A percentile compares a stretch with the other conserved stretches of the same genome.
Conservation (phyloP, 768 basidiomycete genomes). For the Coprinellus aureogranulatus region DNA sequence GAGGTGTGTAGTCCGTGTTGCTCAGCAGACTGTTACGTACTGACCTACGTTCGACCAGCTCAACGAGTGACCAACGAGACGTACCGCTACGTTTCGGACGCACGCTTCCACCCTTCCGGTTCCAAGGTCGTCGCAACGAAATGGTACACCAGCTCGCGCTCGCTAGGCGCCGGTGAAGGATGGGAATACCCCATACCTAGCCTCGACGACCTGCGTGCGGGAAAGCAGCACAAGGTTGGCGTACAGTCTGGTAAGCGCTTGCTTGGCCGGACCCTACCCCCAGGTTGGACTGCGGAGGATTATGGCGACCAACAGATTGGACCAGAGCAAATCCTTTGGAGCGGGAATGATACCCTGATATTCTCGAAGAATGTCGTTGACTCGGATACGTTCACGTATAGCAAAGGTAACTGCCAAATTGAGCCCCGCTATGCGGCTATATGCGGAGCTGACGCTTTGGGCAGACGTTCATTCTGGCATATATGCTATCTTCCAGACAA, state of each 20-base stretch:
- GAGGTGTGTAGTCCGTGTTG: constrained; percentile 48
- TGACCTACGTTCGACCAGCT: constrained; percentile 23
- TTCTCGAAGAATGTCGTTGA: constrained; percentile 67
- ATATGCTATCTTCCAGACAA: constrained; percentile 67
- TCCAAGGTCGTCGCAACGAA: constrained; percentile 67
- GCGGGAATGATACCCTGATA: constrained; percentile 53
- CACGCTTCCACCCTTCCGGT: constrained; percentile 69
- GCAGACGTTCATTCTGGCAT: constrained; percentile 69
- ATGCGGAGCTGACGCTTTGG: background rate
- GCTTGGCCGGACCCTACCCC: constrained; percentile 54
- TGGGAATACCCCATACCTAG: constrained; percentile 64
- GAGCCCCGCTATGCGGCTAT: background rate
- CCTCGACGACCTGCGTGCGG: constrained; percentile 26
- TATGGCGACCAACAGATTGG: constrained; percentile 74
- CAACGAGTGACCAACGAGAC: constrained; percentile 70
- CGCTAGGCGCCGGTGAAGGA: constrained; percentile 69
- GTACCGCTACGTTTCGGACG: constrained; percentile 66
- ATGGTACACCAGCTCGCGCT: constrained; percentile 67
- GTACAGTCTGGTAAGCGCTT: constrained; percentile 52
- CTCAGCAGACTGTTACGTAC: constrained; percentile 38
- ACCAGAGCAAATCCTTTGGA: constrained; percentile 69
- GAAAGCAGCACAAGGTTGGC: constrained; percentile 24
- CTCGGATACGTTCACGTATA: constrained; percentile 50
- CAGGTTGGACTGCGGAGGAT: constrained; percentile 56
- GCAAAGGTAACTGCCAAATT: constrained; percentile 73